Base-by-base conservation (phyloP, 2,329 filamentous ascomycete species). In the Verticillium nonalfalfae region DNA sequence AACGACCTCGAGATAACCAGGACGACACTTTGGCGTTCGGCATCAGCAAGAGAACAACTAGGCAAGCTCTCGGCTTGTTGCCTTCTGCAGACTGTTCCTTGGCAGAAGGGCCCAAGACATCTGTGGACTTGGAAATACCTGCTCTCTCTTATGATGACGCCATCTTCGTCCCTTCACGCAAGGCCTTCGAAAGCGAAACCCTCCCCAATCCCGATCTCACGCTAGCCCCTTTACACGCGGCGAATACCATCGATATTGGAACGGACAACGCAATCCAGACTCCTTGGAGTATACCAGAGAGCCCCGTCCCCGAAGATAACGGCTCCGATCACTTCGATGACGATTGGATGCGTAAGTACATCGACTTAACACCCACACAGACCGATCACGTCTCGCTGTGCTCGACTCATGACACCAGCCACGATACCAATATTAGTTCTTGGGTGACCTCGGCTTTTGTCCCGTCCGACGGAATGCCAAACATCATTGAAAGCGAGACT, bases 71-170 rank as follows among this genome's bases (percentile, higher is more conserved):
- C 7, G 26, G 26, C 15, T 56, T 15, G 7, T 11, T 14, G 26
- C 52, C 7, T 34, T 5, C 31, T 56, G 13, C 14, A 15, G 9
- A 4, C 15, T 14, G 2, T 1, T 36, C 35, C 35, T 1, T 2
- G 35, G 35, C 13, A 9, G 13, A 36, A 36, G 13, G 84, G 65
- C 79, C 83, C 38, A 74, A 67, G 9, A 69, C 70, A 78, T 76
- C 66, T 81, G 81, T 9, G 75, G 80, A 68, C 79, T 77, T 45
- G 78, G 81, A 36, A 31, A 31, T 31, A 31, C 26, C 26, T 31
- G 26, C 26, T 31, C 26, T 31, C 26, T 31, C 26, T 31, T 5
- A 31, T 31, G 26, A 31, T 31, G 26, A 31, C 2, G 26, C 26
- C 26, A 31, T 5, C 26, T 31, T 31, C 26, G 26, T 31, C 3